Base-by-base conservation (phyloP, 2,329 filamentous ascomycete genomes). In the Sclerotinia borealis region DNA sequence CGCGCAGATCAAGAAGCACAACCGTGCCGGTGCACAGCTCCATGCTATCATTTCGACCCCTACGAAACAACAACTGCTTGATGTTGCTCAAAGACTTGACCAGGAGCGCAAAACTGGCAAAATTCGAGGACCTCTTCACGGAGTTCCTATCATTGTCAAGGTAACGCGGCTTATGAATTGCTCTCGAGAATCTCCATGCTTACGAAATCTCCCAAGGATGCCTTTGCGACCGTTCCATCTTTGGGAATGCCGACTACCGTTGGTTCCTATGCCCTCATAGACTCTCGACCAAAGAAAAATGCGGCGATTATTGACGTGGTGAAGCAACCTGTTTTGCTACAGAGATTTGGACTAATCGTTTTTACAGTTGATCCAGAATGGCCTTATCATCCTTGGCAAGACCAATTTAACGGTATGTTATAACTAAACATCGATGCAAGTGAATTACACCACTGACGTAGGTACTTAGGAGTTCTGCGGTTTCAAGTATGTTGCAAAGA, bases 141-240 rank as follows among this genome's bases (percentile, higher is more conserved):
- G 89, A 4, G 89, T 92, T 50, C 89, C 89, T 0, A 89, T 89
- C 72, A 78, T 88, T 2, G 81, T 91, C 68, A 92, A 92, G 74
- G 89, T 92, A 22, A 31, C 3, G n/a, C n/a, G n/a, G n/a, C n/a
- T n/a, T n/a, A n/a, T n/a, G n/a, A n/a, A n/a, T n/a, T n/a, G n/a
- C n/a, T n/a, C n/a, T n/a, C n/a, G n/a, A n/a, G n/a, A n/a, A n/a
- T n/a, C n/a, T n/a, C n/a, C n/a, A n/a, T n/a, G n/a, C n/a, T n/a
- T n/a, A n/a, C n/a, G n/a, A n/a, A n/a, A 41, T 2, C 22, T 6
- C 36, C 25, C 52, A 22, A 66, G 59, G 64, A 65, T 43, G 88
- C 87, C 71, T 87, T 89, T 56, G 85, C 80, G 29, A 52, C 52
- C 1, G 4, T 45, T 85, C 81, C n/a, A 84, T 83, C 66, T 87